Conservation (phyloP, 371 early-diverging fungal species). For the Mucor sp. region DNA sequence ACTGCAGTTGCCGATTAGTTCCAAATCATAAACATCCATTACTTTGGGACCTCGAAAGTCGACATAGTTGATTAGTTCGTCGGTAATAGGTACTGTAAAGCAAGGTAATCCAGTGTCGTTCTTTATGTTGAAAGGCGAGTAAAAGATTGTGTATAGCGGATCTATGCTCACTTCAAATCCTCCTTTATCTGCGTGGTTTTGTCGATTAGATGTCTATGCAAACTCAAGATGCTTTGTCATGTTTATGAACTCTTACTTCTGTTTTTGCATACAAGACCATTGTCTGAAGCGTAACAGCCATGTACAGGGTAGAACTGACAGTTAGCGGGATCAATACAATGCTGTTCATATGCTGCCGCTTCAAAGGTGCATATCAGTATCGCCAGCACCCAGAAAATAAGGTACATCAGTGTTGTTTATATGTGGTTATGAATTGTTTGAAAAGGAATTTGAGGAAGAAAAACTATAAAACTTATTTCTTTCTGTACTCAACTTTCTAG, state of each 20-base stretch:
- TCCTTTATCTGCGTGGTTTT: constrained; percentile 1
- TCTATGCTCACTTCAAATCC: constrained; percentile 48
- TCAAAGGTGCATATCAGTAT: constrained; percentile 1
- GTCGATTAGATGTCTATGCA: background rate
- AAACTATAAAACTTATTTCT: no score
- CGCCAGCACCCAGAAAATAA: constrained; percentile 17
- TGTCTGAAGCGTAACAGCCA: constrained; percentile 45
- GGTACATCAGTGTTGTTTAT: constrained; percentile 19
- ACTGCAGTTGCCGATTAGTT: constrained; percentile 50
- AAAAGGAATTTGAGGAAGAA: no score
- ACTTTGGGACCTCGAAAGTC: constrained; percentile 46
- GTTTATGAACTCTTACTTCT: constrained; percentile 27
- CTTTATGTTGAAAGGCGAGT: constrained; percentile 21
- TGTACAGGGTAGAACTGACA: constrained; percentile 50
- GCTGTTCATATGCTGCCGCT: constrained; percentile 18
- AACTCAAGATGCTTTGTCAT: no score
- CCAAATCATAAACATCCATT: constrained; percentile 39
- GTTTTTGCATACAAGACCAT: constrained; percentile 43
- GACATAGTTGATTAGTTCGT: constrained; percentile 44
- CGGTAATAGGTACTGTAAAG: constrained; percentile 40
- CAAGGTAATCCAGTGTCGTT: constrained; percentile 50
- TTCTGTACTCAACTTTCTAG: no score
- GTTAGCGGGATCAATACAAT: constrained; percentile 45
- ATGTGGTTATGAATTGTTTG: no score
- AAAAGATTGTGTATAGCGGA: constrained; percentile 35